Percentiles rank a stretch among this genome's conserved stretches.
phyloP scores from a whole-genome alignment of 169 alveolate genomes.

The Neospora caninum region DNA sequence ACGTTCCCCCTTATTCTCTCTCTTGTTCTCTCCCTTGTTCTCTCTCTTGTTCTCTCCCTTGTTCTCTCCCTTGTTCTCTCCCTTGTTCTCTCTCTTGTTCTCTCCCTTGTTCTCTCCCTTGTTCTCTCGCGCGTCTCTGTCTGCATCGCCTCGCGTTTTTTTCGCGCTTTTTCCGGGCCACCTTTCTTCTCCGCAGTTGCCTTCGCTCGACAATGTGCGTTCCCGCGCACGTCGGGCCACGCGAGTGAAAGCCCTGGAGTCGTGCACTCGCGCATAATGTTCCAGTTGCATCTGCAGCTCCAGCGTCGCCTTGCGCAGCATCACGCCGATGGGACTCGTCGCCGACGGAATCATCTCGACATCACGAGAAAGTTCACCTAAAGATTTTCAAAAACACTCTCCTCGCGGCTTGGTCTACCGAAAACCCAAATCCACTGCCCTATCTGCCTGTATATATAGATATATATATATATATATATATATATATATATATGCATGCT shows the following conservation, averaged over 20 bases:
- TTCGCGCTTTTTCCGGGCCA: not conserved
- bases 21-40: not conserved
- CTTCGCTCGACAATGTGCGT: not conserved
- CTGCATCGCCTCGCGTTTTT: not conserved
- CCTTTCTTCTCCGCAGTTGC: not conserved
- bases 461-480: not conserved
- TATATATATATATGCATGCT: not conserved
- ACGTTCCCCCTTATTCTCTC: not conserved
- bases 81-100: not conserved
- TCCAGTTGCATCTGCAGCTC: constrained; percentile 56
- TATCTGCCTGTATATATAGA: not conserved
- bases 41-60: not conserved
- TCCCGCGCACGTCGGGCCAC: not conserved
- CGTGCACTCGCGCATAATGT: not conserved
- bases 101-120: not conserved
- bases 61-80: not conserved
- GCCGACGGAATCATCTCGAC: constrained; percentile 38
- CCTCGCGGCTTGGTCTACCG: not conserved
- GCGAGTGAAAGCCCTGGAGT: not conserved
- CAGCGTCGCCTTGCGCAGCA: constrained; percentile 57
- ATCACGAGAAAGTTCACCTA: constrained; percentile 57
- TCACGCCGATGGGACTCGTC: constrained; percentile 52
- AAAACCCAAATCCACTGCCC: not conserved
- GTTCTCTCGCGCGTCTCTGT: not conserved
- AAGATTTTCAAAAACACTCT: not conserved